Evolutionary conservation across 78 protist genomes (phyloP).

Genomic region (Pelomyxa schiedti): DNA sequence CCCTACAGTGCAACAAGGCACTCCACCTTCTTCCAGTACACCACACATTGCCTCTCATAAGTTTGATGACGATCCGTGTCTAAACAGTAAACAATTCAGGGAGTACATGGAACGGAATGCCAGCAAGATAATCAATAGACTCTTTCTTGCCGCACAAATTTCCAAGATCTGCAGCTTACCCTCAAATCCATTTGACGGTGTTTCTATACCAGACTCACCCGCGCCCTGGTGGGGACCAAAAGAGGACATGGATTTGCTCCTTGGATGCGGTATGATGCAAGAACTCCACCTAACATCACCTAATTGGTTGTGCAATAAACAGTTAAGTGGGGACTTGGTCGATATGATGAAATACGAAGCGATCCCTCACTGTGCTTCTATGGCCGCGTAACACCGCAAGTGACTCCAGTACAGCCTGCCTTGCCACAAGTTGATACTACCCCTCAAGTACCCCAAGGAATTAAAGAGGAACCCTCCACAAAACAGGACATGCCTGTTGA

Average conservation of each 20-base stretch:
- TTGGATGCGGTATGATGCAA: too few species aligned
- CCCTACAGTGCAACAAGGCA: background rate
- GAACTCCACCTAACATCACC: too few species aligned
- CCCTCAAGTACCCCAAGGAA: too few species aligned
- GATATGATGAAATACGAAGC: slow-evolving; percentile 26
- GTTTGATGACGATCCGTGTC: slow-evolving; percentile 5
- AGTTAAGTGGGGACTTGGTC: slow-evolving; percentile 24
- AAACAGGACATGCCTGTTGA: too few species aligned
- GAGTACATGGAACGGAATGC: slow-evolving; percentile 29
- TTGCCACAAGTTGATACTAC: too few species aligned
- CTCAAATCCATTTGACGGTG: background rate
- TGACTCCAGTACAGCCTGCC: background rate
- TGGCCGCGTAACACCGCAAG: background rate
- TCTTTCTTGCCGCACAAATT: slow-evolving; percentile 13
- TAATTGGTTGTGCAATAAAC: too few species aligned
- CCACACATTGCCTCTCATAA: background rate
- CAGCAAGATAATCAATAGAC: slow-evolving; percentile 19
- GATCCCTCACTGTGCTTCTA: slow-evolving; percentile 14
- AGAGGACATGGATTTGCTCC: slow-evolving; percentile 30
- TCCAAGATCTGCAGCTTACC: background rate
- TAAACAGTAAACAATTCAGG: slow-evolving; percentile 6
- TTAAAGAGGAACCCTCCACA: too few species aligned
- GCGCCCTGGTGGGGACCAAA: slow-evolving; percentile 32
- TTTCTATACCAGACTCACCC: slow-evolving; percentile 10
- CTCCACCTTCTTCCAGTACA: background rate